Percentiles rank a stretch among this genome's conserved stretches.
phyloP scores from a whole-genome alignment of 345 rosid species.

The Ceriops decandra region DNA sequence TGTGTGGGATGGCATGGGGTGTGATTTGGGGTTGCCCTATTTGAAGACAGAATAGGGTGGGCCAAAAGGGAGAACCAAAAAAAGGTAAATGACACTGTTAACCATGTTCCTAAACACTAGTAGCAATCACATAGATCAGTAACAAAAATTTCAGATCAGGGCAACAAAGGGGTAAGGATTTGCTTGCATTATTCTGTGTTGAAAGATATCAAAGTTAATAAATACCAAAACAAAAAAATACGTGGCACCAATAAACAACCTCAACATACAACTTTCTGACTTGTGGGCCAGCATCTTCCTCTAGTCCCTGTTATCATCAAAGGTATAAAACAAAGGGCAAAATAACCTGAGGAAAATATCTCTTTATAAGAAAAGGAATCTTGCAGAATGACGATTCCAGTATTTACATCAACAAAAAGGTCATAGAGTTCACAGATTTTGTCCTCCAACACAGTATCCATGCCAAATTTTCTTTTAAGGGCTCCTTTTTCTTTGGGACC shows the following conservation, averaged over 20 bases:
- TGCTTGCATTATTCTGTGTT: neutral
- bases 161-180: neutral
- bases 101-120: neutral
- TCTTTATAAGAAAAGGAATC: neutral
- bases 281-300: slow-evolving; percentile 79
- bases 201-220: slow-evolving; percentile 1
- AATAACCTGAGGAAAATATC: slow-evolving; percentile 9
- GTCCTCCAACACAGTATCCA: slow-evolving; percentile 74
- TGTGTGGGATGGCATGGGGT: too few species aligned
- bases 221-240: neutral
- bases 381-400: slow-evolving; percentile 14
- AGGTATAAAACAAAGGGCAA: slow-evolving; percentile 17
- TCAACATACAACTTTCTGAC: slow-evolving; percentile 79
- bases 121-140: neutral
- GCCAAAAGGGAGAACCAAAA: neutral
- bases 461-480: slow-evolving; percentile 48
- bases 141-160: neutral
- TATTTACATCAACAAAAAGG: slow-evolving; percentile 62
- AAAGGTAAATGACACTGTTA: neutral
- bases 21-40: too few species aligned
- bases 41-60: neutral
- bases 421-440: slow-evolving; percentile 94
- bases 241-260: slow-evolving; percentile 38
- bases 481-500: slow-evolving; percentile 47
- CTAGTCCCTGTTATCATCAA: slow-evolving; percentile 62